A percentile compares a stretch with the other conserved stretches of the same genome.
Conservation (phyloP, 148 eudicot species). For the Tetragonia tetragonoides region DNA sequence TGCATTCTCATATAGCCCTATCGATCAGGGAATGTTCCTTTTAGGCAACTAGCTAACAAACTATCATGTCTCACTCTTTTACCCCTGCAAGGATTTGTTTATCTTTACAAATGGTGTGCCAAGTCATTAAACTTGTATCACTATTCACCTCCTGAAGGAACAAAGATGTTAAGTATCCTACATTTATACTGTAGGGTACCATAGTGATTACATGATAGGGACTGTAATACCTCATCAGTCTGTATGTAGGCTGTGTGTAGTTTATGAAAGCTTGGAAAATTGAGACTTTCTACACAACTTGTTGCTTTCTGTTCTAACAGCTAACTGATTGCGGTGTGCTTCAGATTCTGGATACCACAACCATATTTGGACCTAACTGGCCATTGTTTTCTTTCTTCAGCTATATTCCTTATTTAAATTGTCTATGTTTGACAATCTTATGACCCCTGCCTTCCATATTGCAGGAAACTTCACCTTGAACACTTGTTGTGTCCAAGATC, state of each 20-base stretch:
- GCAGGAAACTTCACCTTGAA: slow-evolving; percentile 42
- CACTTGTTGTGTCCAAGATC: slow-evolving; percentile 59
- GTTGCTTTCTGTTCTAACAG: background rate
- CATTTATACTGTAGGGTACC: too few relatives aligned
- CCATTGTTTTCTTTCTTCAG: background rate
- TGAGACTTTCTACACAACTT: background rate
- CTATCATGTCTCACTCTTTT: too few relatives aligned
- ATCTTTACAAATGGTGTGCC: too few relatives aligned
- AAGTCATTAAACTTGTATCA: too few relatives aligned
- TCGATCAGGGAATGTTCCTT: too few relatives aligned
- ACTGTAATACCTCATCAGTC: too few relatives aligned
- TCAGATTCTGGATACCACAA: background rate
- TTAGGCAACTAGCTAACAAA: too few relatives aligned
- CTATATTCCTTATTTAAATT: background rate
- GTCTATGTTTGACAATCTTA: background rate
- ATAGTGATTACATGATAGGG: too few relatives aligned
- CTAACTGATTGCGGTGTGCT: background rate
- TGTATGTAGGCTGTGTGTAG: background rate
- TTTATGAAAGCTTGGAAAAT: background rate
- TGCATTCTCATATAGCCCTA: too few relatives aligned
- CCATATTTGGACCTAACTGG: background rate
- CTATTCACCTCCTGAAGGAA: too few relatives aligned
- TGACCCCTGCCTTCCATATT: background rate
- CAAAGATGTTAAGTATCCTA: too few relatives aligned
- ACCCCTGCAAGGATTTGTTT: too few relatives aligned